Base-by-base conservation (phyloP, 2,329 filamentous ascomycete genomes). In the Tolypocladium album region DNA sequence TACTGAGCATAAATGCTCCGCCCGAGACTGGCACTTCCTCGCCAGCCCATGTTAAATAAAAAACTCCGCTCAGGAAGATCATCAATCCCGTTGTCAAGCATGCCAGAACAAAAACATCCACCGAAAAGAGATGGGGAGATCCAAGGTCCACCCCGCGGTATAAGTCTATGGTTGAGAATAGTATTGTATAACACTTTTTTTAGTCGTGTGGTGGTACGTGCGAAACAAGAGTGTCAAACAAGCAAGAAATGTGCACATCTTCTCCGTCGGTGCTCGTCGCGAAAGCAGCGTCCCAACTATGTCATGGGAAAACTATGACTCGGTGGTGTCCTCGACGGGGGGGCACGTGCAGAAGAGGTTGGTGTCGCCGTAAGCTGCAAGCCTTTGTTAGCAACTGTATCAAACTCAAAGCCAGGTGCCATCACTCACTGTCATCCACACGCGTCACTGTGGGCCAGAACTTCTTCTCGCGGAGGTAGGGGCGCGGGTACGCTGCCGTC, bases 301-400 rank as follows among this genome's bases (percentile, higher is more conserved):
- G 45, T 4, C 22, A 15, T 8, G 15, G 17, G 2, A 11, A 36
- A 12, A 5, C 59, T 52, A 59, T 58, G 59, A 64, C 24, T 60
- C 59, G 6, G 64, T 81, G 20, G 79, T 82, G 65, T 82, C 80
- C 74, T 91, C 89, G 9, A 96, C 89, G 0, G 92, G 91, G 45
- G 90, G 88, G 73, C 92, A 97, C 12, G 91, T 95, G 80, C 92
- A 97, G 82, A 96, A 96, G 62, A 97, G 84, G 77, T 97, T 96
- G 69, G 88, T 83, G 71, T 97, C 92, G 61, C 92, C 92, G 69
- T 90, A 96, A 15, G 90, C 90, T 93, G 66, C 39, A 47, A 58
- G 45, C 38, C 24, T 31, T 7, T 36, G 53, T 39, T 15, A 24
- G 15, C 22, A 24, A 27, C 55, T 13, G 20, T 3, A 22, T 3